Evolutionary conservation across 306 rosid species (phyloP).

Genomic region (Rosa persica): DNA sequence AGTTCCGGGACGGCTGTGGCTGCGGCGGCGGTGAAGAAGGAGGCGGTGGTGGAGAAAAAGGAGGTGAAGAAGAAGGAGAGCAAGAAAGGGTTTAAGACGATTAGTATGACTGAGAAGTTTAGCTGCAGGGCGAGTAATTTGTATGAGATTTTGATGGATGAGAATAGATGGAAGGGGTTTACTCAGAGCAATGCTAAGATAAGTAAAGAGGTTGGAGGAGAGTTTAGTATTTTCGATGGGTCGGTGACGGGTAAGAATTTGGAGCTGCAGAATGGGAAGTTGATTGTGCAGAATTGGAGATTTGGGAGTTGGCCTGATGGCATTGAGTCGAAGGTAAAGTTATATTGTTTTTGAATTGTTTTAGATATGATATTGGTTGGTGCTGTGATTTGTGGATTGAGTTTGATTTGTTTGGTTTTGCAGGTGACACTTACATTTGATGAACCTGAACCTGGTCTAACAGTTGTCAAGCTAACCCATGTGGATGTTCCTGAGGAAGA

Average conservation of each 20-base stretch:
- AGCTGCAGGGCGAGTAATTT: conserved; percentile 73
- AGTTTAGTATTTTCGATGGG: conserved; percentile 79
- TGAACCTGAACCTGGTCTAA: conserved; percentile 84
- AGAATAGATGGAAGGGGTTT: conserved; percentile 95
- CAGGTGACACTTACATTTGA: conserved; percentile 84
- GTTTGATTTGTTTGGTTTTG: conserved; percentile 15
- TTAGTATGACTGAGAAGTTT: conserved; percentile 80
- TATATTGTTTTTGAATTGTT: not conserved
- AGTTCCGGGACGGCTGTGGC: not conserved
- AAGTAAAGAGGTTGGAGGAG: conserved; percentile 89
- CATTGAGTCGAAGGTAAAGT: conserved; percentile 54
- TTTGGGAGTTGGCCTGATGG: conserved; percentile 94
- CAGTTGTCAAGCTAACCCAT: conserved; percentile 72
- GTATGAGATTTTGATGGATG: conserved; percentile 94
- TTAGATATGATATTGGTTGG: not conserved
- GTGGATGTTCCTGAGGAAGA: conserved; percentile 89
- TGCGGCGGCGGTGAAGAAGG: conserved; percentile 13
- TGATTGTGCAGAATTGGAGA: conserved; percentile 88
- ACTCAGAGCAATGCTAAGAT: conserved; percentile 89
- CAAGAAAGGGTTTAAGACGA: conserved; percentile 67
- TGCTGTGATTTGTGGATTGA: not conserved
- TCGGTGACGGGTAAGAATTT: conserved; percentile 77
- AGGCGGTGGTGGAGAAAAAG: conserved; percentile 28
- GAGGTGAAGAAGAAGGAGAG: conserved; percentile 34
- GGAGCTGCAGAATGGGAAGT: conserved; percentile 77